phyloP scores from a whole-genome alignment of 2,329 filamentous ascomycete species.

The Metarhizium guizhouense region DNA sequence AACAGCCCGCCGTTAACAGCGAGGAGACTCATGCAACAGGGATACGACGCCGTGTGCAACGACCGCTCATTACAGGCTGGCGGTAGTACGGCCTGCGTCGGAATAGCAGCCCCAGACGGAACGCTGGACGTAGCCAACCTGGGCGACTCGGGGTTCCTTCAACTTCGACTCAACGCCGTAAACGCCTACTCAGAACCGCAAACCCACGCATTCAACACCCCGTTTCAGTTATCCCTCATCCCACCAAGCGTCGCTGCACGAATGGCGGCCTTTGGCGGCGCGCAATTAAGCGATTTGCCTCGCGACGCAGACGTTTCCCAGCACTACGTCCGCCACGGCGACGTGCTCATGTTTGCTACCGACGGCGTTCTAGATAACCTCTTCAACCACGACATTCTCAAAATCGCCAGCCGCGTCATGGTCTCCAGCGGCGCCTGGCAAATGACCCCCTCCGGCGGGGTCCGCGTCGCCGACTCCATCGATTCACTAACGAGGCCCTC shows the following conservation, averaged over 20 bases:
- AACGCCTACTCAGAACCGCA: conserved; percentile 77
- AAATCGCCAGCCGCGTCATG: conserved; percentile 72
- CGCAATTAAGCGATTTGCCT: conserved; percentile 73
- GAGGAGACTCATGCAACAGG: conserved; percentile 65
- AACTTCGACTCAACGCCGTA: conserved; percentile 77
- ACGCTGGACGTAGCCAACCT: conserved; percentile 83
- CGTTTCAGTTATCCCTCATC: conserved; percentile 85
- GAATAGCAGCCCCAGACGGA: conserved; percentile 63
- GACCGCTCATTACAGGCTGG: conserved; percentile 70
- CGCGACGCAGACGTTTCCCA: conserved; percentile 73
- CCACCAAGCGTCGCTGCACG: conserved; percentile 72
- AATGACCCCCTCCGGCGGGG: conserved; percentile 47
- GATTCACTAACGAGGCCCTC: conserved; percentile 28
- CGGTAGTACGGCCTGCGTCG: conserved; percentile 89
- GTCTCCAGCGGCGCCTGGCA: conserved; percentile 65
- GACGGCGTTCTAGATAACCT: conserved; percentile 97
- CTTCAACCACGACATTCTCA: conserved; percentile 79
- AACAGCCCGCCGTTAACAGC: conserved; percentile 42
- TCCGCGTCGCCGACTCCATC: conserved; percentile 55
- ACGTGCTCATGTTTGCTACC: conserved; percentile 87
- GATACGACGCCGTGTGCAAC: conserved; percentile 71
- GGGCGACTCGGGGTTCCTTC: conserved; percentile 88
- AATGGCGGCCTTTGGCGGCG: conserved; percentile 74
- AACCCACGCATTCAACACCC: conserved; percentile 96
- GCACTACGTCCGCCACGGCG: conserved; percentile 74